phyloP scores from a whole-genome alignment of 305 asterid species.

The Fraxinus albicans region DNA sequence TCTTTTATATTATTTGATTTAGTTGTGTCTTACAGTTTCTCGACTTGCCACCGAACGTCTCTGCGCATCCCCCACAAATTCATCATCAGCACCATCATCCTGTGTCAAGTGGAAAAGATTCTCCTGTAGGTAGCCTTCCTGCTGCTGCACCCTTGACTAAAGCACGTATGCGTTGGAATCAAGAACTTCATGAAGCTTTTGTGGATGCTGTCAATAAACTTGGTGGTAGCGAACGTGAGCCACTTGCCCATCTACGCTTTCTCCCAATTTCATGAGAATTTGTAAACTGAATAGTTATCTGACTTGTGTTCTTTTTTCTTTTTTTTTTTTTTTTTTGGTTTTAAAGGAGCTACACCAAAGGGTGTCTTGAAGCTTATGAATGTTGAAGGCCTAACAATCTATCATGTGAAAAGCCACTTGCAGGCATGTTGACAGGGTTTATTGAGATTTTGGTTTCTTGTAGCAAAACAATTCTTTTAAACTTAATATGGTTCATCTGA shows the following conservation, averaged over 20 bases:
- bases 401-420: constrained; percentile 78
- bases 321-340: constrained; percentile 1
- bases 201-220: constrained; percentile 80
- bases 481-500: constrained; percentile 23
- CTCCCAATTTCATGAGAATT: constrained; percentile 1
- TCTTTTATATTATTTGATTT: not conserved
- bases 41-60: constrained; percentile 34
- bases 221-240: constrained; percentile 84
- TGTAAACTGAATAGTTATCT: not conserved
- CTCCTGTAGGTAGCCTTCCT: constrained; percentile 39
- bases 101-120: constrained; percentile 27
- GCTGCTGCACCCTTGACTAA: constrained; percentile 43
- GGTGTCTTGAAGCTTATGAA: constrained; percentile 73
- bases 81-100: constrained; percentile 32
- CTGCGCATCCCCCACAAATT: constrained; percentile 34
- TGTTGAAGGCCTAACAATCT: constrained; percentile 64
- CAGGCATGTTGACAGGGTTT: constrained; percentile 42
- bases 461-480: constrained; percentile 11
- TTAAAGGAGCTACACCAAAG: constrained; percentile 71
- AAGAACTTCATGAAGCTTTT: constrained; percentile 86
- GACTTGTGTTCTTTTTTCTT: not conserved
- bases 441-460: constrained; percentile 5
- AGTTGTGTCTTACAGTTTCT: constrained; percentile 37
- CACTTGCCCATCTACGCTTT: constrained; percentile 7
- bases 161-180: constrained; percentile 95